Conservation (phyloP, 176 grass and related monocot species). For the Juncus effusus region DNA sequence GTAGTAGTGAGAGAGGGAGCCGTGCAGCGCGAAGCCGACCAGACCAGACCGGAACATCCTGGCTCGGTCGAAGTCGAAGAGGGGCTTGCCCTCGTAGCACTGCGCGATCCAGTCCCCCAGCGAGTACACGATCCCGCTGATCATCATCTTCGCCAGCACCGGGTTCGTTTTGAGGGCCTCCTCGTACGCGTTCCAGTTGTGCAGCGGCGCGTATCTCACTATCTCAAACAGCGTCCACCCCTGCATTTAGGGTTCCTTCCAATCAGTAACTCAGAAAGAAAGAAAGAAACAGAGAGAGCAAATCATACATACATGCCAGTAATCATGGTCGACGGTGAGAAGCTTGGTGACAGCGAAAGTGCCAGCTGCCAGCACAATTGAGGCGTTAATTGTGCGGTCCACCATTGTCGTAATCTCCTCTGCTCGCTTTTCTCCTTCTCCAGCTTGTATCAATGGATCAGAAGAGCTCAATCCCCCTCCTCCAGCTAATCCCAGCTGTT, state of each 20-base stretch:
- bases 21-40: conserved; percentile 88
- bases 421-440: not conserved
- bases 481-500: conserved; percentile 14
- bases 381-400: conserved; percentile 65
- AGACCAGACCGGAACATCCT: conserved; percentile 86
- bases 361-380: conserved; percentile 83
- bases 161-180: conserved; percentile 87
- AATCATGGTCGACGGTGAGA: conserved; percentile 89
- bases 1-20: conserved; percentile 96
- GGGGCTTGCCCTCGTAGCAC: conserved; percentile 85
- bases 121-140: conserved; percentile 92
- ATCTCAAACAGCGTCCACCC: conserved; percentile 96
- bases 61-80: conserved; percentile 86
- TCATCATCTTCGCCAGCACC: conserved; percentile 98
- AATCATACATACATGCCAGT: conserved; percentile 85
- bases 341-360: conserved; percentile 92
- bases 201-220: conserved; percentile 77
- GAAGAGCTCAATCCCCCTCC: conserved; percentile 13
- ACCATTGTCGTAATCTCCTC: conserved; percentile 42
- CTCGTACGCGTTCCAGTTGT: conserved; percentile 96
- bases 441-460: not conserved
- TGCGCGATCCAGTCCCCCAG: conserved; percentile 95
- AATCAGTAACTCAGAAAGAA: not conserved
- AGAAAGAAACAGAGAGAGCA: not conserved
- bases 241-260: conserved; percentile 27